These are phyloP conservation scores for Corchorus capsularis DNA, from an alignment of 345 rosid genomes.

Conservation along the genomic window DNA sequence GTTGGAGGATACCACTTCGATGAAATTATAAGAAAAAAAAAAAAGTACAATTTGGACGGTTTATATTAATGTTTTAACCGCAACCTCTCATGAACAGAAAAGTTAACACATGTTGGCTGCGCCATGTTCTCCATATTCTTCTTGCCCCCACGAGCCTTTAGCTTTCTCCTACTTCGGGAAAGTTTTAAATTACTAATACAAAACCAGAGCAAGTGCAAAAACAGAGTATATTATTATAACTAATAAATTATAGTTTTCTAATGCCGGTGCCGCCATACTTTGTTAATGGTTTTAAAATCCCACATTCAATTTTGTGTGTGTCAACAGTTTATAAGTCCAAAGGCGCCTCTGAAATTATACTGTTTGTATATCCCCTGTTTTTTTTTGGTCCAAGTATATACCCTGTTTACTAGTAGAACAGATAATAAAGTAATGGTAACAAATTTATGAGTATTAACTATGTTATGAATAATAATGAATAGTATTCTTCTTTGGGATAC, in stretches of 20 bases:
- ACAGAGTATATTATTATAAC: neutral
- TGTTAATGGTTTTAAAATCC: too few species aligned
- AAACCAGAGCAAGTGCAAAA: neutral
- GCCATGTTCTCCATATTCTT: conserved; percentile 22
- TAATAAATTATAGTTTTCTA: neutral
- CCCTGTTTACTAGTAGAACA: too few species aligned
- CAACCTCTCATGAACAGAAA: conserved; percentile 19
- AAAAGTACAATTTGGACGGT: conserved; percentile 9
- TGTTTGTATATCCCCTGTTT: too few species aligned
- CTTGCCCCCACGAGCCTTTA: conserved; percentile 11
- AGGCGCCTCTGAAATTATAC: too few species aligned
- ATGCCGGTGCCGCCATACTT: too few species aligned
- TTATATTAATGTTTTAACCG: conserved; percentile 17
- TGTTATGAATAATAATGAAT: too few species aligned
- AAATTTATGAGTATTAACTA: too few species aligned
- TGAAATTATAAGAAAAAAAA: neutral
- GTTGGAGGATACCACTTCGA: conserved; percentile 20
- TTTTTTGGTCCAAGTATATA: too few species aligned
- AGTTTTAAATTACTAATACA: neutral
- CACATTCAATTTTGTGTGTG: too few species aligned
- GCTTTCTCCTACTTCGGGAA: neutral
- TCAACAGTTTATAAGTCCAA: too few species aligned
- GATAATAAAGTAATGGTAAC: too few species aligned
- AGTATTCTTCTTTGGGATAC: too few species aligned
- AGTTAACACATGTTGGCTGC: neutral